Conservation (phyloP, 495 filamentous ascomycete species). For the Penicillium herquei region DNA sequence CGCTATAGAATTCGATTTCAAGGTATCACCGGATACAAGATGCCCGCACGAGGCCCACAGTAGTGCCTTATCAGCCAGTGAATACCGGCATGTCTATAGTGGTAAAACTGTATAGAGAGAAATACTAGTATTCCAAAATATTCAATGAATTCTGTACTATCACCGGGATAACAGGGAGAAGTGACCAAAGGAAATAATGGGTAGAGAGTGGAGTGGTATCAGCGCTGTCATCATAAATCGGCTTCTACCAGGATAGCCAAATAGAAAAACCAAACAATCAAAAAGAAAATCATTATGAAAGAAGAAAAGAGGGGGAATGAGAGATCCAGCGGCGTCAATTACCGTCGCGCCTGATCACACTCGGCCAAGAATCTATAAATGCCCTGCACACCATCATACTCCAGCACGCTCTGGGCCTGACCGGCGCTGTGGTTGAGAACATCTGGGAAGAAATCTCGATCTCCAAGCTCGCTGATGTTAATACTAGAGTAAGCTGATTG, state of each 20-base stretch:
- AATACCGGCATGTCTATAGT: no score
- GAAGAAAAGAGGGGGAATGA: neutral
- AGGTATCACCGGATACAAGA: no score
- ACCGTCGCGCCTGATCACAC: conserved; percentile 61
- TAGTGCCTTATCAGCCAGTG: no score
- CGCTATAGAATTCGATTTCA: no score
- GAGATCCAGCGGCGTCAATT: neutral
- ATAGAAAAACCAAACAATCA: conserved; percentile 1
- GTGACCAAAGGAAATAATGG: conserved; percentile 4
- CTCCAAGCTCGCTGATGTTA: conserved; percentile 52
- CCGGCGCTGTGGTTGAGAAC: conserved; percentile 23
- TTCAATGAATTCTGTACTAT: conserved; percentile 4
- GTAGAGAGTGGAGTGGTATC: conserved; percentile 31
- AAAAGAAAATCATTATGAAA: conserved; percentile 9
- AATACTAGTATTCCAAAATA: no score
- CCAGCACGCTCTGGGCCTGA: conserved; percentile 43
- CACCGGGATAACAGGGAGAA: neutral
- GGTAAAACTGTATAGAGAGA: no score
- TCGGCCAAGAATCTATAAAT: conserved; percentile 86
- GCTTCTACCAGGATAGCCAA: conserved; percentile 9
- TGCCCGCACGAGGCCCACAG: no score
- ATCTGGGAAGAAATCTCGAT: conserved; percentile 42
- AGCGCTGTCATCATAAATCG: conserved; percentile 16
- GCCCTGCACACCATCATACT: conserved; percentile 79
- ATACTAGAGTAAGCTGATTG: conserved; percentile 52